Percentiles rank a stretch among this genome's conserved stretches.
These are phyloP conservation scores for Aspergillus cejpii DNA, from an alignment of 2,329 filamentous ascomycete genomes.

Conservation along the genomic window DNA sequence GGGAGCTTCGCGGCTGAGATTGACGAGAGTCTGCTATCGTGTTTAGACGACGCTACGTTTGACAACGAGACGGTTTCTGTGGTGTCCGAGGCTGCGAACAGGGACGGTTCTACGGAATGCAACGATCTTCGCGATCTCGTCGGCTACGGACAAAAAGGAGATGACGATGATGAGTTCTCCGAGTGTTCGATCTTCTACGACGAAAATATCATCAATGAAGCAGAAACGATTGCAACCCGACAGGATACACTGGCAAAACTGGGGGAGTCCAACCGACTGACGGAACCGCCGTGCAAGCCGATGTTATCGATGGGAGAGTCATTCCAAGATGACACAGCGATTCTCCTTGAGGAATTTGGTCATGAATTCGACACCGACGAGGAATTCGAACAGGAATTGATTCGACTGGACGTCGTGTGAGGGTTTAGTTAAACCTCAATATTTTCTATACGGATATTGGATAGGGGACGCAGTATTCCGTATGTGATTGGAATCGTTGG, in stretches of 20 bases:
- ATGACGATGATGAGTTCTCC: constrained; percentile 29
- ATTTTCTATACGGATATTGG: background rate
- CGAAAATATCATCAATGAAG: constrained; percentile 23
- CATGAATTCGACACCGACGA: constrained; percentile 18
- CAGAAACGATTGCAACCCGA: constrained; percentile 13
- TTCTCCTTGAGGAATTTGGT: constrained; percentile 22
- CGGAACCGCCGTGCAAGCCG: background rate
- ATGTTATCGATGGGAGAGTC: constrained; percentile 19
- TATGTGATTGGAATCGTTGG: background rate
- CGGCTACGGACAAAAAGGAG: background rate
- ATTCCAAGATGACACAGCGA: constrained; percentile 33
- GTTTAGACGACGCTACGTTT: constrained; percentile 16
- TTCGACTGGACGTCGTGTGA: constrained; percentile 15
- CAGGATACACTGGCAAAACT: constrained; percentile 1
- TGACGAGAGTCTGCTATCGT: constrained; percentile 3
- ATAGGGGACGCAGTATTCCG: background rate
- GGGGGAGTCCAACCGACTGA: background rate
- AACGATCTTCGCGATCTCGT: background rate
- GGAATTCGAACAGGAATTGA: constrained; percentile 17
- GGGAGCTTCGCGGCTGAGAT: constrained; percentile 18
- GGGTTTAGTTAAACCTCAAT: background rate
- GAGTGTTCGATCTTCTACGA: constrained; percentile 31
- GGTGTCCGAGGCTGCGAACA: background rate
- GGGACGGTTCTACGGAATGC: constrained; percentile 6
- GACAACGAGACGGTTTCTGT: constrained; percentile 7